These are phyloP conservation scores for Pseudoscleropodium purum DNA, from an alignment of 225 moss, liverwort and hornwort genomes.

Conservation along the genomic window DNA sequence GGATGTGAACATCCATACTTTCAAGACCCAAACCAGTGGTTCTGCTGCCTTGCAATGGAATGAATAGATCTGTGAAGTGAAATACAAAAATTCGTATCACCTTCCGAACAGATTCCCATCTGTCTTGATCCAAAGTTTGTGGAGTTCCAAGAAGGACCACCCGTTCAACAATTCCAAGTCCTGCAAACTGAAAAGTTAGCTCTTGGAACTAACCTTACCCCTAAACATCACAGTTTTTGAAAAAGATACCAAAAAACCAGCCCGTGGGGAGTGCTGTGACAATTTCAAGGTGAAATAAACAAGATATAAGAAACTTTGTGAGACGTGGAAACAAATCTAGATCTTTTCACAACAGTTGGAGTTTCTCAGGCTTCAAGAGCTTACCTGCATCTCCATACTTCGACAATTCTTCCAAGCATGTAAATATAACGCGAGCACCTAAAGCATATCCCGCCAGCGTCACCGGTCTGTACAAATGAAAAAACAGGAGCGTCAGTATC, in stretches of 20 bases:
- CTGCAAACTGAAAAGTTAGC: slow-evolving; percentile 15
- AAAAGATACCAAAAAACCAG: not conserved
- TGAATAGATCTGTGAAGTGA: not conserved
- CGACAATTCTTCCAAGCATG: slow-evolving; percentile 87
- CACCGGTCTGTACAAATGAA: slow-evolving; percentile 51
- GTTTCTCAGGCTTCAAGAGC: not conserved
- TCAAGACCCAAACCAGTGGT: not conserved
- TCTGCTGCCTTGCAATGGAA: not conserved
- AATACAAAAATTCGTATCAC: slow-evolving; percentile 5
- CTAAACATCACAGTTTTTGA: not conserved
- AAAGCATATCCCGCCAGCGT: slow-evolving; percentile 82
- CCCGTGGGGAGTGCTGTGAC: not conserved
- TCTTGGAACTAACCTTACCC: not conserved
- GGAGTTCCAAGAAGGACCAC: slow-evolving; percentile 92
- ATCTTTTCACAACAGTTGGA: not conserved
- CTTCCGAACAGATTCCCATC: slow-evolving; percentile 82
- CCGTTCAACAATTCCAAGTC: slow-evolving; percentile 78
- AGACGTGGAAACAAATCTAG: not conserved
- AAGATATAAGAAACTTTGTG: not conserved
- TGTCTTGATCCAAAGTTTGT: slow-evolving; percentile 47
- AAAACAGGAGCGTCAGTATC: not conserved
- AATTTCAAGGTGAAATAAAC: not conserved
- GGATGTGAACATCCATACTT: not conserved
- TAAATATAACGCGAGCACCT: slow-evolving; percentile 80
- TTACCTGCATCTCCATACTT: slow-evolving; percentile 66